Base-by-base conservation (phyloP, 768 basidiomycete species). In the Sarcodon aspratus region DNA sequence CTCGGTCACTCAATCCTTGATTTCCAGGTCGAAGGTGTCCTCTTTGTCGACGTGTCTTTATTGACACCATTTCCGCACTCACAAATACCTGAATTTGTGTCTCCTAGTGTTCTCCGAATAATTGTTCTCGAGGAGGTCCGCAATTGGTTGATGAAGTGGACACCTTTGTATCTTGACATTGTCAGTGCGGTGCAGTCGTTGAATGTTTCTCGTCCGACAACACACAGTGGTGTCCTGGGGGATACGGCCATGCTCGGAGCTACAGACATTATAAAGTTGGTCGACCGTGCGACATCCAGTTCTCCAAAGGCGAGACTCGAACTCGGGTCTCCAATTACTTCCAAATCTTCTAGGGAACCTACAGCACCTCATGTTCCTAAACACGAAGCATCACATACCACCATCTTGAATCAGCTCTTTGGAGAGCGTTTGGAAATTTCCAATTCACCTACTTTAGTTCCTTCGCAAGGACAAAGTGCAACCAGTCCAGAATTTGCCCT, bases 401-500 rank as follows among this genome's bases (percentile, higher is more conserved):
- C 84, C 62, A 84, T 97, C 21, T 78, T 99, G 48, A 64, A 73
- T 6, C 84, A 89, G 49, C 69, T 96, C 33, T 94, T 97, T 61
- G 72, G 69, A 37, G 78, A 82, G 7, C 77, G 88, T 2, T 69
- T 98, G 1, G 83, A 93, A 52, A 74, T 99, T 50, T 73, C 82
- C 58, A 98, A 99, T 65, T 80, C 85, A 3, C 93, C 91, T 0
- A 69, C 76, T 38, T 73, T 85, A 13, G 79, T 91, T 46, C 60
- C 76, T 9, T 64, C 80, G 11, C 76, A 85, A 50, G 92, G 91
- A 9, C 68, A 75, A 42, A 63, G 80, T 42, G 89, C 91, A 13
- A 95, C 93, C 9, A 84, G 76, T n/a, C 96, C 95, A 1, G 91
- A 97, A 61, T 97, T 84, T 60, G 95, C 96, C 0, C 75, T 98